Conservation (phyloP, 805 yeast genomes). For the Metschnikowia lochheadii region DNA sequence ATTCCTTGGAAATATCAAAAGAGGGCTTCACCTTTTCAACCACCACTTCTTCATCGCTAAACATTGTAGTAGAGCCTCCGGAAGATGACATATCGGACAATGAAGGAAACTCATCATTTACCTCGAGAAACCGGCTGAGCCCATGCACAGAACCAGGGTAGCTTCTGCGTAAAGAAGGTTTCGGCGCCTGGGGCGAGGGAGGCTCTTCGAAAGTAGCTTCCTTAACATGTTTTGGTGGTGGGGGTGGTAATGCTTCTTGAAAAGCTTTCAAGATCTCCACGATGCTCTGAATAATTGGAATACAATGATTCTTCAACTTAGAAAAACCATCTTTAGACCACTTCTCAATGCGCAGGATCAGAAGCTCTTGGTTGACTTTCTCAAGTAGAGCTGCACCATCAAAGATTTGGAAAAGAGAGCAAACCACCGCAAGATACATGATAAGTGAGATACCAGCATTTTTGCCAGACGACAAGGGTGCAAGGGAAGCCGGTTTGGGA, state of each 20-base stretch:
- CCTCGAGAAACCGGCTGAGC: constrained; percentile 1
- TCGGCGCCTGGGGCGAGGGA: no score
- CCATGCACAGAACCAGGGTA: constrained; percentile 2
- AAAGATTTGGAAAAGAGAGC: neutral
- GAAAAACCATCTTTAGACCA: neutral
- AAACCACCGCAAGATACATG: neutral
- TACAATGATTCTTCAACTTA: neutral
- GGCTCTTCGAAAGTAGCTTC: neutral
- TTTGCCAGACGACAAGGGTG: neutral
- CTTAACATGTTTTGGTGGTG: neutral
- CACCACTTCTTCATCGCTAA: neutral
- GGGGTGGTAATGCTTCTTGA: neutral
- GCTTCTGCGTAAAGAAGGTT: neutral
- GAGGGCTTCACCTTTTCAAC: constrained; percentile 5
- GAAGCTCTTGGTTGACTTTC: neutral
- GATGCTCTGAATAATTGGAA: neutral
- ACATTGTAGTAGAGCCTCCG: neutral
- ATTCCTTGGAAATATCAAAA: constrained; percentile 11
- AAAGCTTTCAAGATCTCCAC: neutral
- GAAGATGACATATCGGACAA: neutral
- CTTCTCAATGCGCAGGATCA: neutral
- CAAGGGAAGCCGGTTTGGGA: neutral
- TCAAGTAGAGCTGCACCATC: neutral
- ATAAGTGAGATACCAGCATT: neutral
- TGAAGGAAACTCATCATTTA: neutral